Conservation (phyloP, 371 early-diverging fungal genomes). For the Capniomyces stellatus region DNA sequence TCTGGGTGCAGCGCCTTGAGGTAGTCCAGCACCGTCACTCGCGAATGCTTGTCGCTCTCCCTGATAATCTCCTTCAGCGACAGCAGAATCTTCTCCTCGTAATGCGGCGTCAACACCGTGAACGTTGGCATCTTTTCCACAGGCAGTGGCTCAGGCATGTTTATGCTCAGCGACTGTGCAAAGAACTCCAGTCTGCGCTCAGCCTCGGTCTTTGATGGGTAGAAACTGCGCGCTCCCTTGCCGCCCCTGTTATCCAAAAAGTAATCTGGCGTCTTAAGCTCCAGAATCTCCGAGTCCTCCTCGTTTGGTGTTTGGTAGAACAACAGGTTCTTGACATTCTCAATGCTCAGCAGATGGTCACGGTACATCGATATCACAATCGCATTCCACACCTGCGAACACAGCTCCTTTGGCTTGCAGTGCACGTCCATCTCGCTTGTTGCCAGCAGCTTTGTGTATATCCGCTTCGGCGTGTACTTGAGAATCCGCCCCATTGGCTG, state of each 20-base stretch:
- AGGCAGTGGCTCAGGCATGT: conserved; percentile 65
- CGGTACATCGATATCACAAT: conserved; percentile 73
- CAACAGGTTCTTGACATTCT: conserved; percentile 54
- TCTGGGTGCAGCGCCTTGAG: conserved; percentile 63
- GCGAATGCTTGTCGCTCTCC: conserved; percentile 61
- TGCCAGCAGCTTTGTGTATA: conserved; percentile 60
- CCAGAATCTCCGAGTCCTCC: conserved; percentile 46
- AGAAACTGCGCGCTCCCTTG: conserved; percentile 52
- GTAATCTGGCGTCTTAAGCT: conserved; percentile 61
- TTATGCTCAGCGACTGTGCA: conserved; percentile 70
- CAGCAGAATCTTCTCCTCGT: conserved; percentile 70
- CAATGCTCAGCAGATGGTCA: conserved; percentile 62
- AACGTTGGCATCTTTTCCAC: conserved; percentile 75
- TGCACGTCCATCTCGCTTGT: conserved; percentile 50
- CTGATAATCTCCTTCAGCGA: conserved; percentile 66
- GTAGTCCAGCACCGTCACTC: conserved; percentile 69
- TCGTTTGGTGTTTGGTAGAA: conserved; percentile 57
- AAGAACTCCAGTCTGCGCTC: conserved; percentile 74
- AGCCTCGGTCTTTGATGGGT: conserved; percentile 60
- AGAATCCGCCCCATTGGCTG: conserved; percentile 77
- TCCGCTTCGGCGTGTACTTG: conserved; percentile 63
- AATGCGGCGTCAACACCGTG: conserved; percentile 77
- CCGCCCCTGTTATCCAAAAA: conserved; percentile 69
- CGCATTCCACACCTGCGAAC: conserved; percentile 78
- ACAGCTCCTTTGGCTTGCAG: conserved; percentile 53